Evolutionary conservation across 1,284 basidiomycete genomes (phyloP), one percentile per base, ranked within the genome.

Genomic region (Pyrrhoderma lamaoense): DNA sequence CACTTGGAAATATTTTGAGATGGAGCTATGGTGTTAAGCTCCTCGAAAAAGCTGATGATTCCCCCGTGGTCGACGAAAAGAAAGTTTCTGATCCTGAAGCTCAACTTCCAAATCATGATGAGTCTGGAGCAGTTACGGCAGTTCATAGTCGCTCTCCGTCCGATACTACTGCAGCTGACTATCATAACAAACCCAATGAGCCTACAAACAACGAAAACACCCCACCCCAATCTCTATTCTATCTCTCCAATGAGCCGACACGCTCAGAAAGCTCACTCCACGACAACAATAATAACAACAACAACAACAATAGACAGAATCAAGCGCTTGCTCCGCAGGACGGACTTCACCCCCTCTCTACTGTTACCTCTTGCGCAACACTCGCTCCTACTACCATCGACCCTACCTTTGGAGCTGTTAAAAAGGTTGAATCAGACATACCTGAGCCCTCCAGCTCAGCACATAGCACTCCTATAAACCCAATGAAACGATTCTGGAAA

Each of bases 1-100:
- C 93, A 0, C 75, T 97, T 39, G 93, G 93, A 51, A 95, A 95
- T 89, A 80, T 94, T 60, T 85, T 89, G 62, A 57, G 82, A 27
- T 49, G 47, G 47, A 49, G 47, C 23, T 53, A 34, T 61, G 91
- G 91, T 16, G 84, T 95, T 14, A 77, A 76, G 49, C 73, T 93
- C 0, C 74, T 94, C 8, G 78, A 88, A 0, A 76, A 77, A 54
- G 83, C 85, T 1, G 88, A 93, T 57, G 42, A 57, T 11, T 42
- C 60, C 46, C 43, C 37, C 14, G 23, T 19, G n/a, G 36, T 49
- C 27, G 19, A 44, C 18, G 47, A 35, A 34, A 38, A 22, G 46
- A 46, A 50, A 38, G 23, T n/a, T 13, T 18, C 34, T 13, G 44
- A 45, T 38, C 11, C 27, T 19, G 45, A 47, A 19, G 23, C 43